phyloP scores from a whole-genome alignment of 306 rosid genomes.

The Prunus mongolica region DNA sequence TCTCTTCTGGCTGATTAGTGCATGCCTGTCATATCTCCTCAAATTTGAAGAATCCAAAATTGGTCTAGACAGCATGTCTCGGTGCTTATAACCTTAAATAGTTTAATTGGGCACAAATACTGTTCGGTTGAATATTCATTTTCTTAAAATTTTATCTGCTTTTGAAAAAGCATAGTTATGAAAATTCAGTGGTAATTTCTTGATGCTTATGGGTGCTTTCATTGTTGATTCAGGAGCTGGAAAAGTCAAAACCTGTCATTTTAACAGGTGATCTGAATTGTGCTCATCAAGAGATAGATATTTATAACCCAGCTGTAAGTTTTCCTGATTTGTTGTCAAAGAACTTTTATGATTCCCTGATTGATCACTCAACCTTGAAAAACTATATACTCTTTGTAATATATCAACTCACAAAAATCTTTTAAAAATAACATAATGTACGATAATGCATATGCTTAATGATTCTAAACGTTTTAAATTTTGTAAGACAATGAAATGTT shows the following conservation, averaged over 20 bases:
- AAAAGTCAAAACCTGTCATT: constrained; percentile 83
- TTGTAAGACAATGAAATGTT: background rate
- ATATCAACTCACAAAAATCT: too few relatives aligned
- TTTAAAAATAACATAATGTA: too few relatives aligned
- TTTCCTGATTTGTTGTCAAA: constrained; percentile 4
- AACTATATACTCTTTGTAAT: too few relatives aligned
- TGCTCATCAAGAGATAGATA: constrained; percentile 96
- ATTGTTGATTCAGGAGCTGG: constrained; percentile 71
- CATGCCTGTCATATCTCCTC: too few relatives aligned
- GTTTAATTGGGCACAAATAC: background rate
- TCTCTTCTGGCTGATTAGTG: background rate
- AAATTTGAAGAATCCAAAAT: too few relatives aligned
- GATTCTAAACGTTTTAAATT: too few relatives aligned
- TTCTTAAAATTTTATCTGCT: background rate
- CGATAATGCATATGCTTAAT: too few relatives aligned
- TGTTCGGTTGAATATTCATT: background rate
- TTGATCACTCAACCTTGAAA: background rate
- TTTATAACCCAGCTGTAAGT: constrained; percentile 86
- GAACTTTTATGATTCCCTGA: background rate
- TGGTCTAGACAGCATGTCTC: too few relatives aligned
- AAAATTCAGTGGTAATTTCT: background rate
- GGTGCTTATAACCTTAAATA: too few relatives aligned
- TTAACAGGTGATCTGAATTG: constrained; percentile 96
- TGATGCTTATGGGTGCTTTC: constrained; percentile 18
- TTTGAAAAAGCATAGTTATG: background rate